These are phyloP conservation scores for Meripilus lineatus DNA, from an alignment of 1,284 basidiomycete genomes.

Conservation along the genomic window DNA sequence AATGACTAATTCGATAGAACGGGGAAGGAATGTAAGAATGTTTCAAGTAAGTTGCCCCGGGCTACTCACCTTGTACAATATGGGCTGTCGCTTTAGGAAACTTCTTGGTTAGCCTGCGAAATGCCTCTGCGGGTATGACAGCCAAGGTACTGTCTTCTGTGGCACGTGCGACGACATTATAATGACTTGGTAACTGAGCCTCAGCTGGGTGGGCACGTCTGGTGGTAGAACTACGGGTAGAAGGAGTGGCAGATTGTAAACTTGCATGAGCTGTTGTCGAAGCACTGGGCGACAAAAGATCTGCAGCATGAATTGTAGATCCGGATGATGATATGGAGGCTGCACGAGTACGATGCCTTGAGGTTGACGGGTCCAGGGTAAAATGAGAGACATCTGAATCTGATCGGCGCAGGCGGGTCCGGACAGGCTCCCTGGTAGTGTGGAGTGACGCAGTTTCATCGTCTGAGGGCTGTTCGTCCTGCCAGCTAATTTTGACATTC, in stretches of 20 bases:
- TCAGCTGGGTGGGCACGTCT: conserved; percentile 11
- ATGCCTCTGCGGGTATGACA: conserved; percentile 98
- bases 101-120: conserved; percentile 87
- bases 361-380: conserved; percentile 39
- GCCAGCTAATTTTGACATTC: conserved; percentile 92
- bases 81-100: conserved; percentile 97
- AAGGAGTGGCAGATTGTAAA: conserved; percentile 10
- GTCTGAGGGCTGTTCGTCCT: conserved; percentile 40
- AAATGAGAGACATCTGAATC: conserved; percentile 64
- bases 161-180: conserved; percentile 82
- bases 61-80: conserved; percentile 80
- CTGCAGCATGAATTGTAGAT: conserved; percentile 58
- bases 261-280: neutral
- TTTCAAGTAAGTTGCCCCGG: conserved; percentile 8
- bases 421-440: conserved; percentile 15
- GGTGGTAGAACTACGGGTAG: conserved; percentile 9
- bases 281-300: conserved; percentile 24
- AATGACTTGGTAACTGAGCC: conserved; percentile 30
- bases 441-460: conserved; percentile 21
- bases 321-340: conserved; percentile 57
- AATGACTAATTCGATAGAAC: conserved; percentile 58
- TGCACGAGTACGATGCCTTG: conserved; percentile 33
- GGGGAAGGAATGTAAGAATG: conserved; percentile 11
- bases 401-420: conserved; percentile 29
- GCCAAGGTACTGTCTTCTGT: conserved; percentile 93